phyloP scores from a whole-genome alignment of 768 basidiomycete genomes.

The Neoboletus subvelutipes region DNA sequence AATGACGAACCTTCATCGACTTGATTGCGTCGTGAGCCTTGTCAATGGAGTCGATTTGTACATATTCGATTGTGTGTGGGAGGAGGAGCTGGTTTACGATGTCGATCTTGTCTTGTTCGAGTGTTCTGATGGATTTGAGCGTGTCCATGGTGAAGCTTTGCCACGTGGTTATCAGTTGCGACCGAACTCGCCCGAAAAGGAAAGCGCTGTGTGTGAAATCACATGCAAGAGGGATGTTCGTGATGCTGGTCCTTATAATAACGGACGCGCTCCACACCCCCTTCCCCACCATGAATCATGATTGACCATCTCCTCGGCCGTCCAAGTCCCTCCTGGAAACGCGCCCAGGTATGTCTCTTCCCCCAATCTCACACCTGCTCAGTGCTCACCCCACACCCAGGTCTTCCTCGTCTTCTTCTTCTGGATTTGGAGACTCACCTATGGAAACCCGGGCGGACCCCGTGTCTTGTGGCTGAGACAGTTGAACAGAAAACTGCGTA shows the following conservation, averaged over 20 bases:
- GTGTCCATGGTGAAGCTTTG: slow-evolving; percentile 15
- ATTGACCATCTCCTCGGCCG: slow-evolving; percentile 91
- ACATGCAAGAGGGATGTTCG: slow-evolving; percentile 30
- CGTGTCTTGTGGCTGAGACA: slow-evolving; percentile 62
- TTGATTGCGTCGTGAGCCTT: slow-evolving; percentile 94
- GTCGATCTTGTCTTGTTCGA: slow-evolving; percentile 57
- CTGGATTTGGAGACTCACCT: slow-evolving; percentile 81
- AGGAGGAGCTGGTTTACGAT: slow-evolving; percentile 90
- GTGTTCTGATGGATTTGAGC: slow-evolving; percentile 42
- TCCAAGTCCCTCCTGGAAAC: slow-evolving; percentile 88
- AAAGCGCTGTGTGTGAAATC: slow-evolving; percentile 23
- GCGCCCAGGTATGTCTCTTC: slow-evolving; percentile 59
- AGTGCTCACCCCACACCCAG: slow-evolving; percentile 37
- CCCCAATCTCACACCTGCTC: background rate
- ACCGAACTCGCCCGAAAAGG: slow-evolving; percentile 20
- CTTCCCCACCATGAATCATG: slow-evolving; percentile 47
- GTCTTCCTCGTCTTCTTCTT: slow-evolving; percentile 90
- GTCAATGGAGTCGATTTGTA: slow-evolving; percentile 68
- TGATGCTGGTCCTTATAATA: slow-evolving; percentile 8
- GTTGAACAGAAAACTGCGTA: slow-evolving; percentile 61
- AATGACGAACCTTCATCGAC: slow-evolving; percentile 75
- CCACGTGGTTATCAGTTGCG: background rate
- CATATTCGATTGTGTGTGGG: slow-evolving; percentile 70
- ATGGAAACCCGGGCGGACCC: slow-evolving; percentile 64
- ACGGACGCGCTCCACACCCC: background rate